phyloP scores from a whole-genome alignment of 2,329 filamentous ascomycete species.

The Chalara sp. region DNA sequence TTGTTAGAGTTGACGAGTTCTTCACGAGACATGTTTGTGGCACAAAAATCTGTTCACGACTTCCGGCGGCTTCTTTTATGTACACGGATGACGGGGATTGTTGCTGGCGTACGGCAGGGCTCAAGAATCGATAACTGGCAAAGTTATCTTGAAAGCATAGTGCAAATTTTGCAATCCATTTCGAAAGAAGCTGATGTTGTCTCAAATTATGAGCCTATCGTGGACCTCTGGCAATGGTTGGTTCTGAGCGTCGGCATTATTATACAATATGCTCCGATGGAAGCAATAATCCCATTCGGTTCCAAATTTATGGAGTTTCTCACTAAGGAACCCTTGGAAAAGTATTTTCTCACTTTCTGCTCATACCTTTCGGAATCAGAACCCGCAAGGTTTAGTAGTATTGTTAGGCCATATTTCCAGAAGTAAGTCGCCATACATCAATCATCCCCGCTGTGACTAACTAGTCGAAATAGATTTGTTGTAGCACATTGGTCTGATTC shows the following conservation, averaged over 20 bases:
- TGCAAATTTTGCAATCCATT: conserved; percentile 43
- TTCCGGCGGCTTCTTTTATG: conserved; percentile 41
- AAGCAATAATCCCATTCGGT: conserved; percentile 66
- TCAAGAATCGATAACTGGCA: conserved; percentile 68
- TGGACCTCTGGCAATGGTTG: conserved; percentile 49
- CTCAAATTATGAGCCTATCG: conserved; percentile 23
- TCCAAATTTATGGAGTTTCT: conserved; percentile 58
- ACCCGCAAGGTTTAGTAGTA: conserved; percentile 63
- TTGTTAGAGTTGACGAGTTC: conserved; percentile 45
- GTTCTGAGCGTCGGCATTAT: conserved; percentile 57
- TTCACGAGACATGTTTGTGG: conserved; percentile 32
- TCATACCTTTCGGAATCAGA: conserved; percentile 72
- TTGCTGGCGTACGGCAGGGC: conserved; percentile 77
- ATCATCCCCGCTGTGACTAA: background rate
- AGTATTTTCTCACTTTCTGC: conserved; percentile 80
- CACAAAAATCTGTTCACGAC: conserved; percentile 23
- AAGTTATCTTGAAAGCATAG: conserved; percentile 49
- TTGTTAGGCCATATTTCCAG: conserved; percentile 78
- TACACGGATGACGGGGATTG: conserved; percentile 56
- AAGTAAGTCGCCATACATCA: conserved; percentile 38
- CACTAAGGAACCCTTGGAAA: conserved; percentile 56
- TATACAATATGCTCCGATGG: conserved; percentile 72
- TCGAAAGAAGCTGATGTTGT: conserved; percentile 30
- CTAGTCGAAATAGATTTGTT: conserved; percentile 55
- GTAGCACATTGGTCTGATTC: conserved; percentile 63